Evolutionary conservation across 1,284 basidiomycete genomes (phyloP), one percentile per base, ranked within the genome.

Genomic region (Trichosporon inkin): DNA sequence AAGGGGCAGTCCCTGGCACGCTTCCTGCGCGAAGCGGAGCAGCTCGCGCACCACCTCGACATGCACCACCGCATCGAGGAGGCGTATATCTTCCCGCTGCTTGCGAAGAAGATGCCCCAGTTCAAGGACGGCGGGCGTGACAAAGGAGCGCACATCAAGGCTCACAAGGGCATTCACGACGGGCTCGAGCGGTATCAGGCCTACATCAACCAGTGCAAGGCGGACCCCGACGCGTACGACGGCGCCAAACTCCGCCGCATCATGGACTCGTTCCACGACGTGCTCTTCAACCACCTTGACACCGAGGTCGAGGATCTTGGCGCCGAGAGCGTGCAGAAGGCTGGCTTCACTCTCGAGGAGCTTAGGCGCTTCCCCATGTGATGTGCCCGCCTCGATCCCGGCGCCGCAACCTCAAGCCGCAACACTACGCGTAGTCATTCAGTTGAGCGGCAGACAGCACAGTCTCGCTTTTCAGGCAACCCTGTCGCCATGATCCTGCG

Each of bases 211-310:
- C 81, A 82, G 53, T 84, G 80, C 74, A 76, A 75, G 52, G 73
- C 72, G n/a, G 78, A 84, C 17, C 83, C 83, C 3, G 76, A 79
- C 0, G 75, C 78, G 2, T 88, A 87, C 70, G 83, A 83, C 19
- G 83, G 85, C 0, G 67, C 72, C 7, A 82, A 84, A 64, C 82
- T 88, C 79, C 80, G 81, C 56, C 80, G 66, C 2, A 85, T 84
- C 67, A 77, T 88, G 62, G 86, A 88, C 67, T 78, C 81, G 22
- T 87, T 87, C 75, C 76, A 82, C 37, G 83, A 83, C 28, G 84
- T 86, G 7, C 76, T 88, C n/a, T 87, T 87, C 75, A 68, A 69
- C 20, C 87, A 88, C 73, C 79, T 88, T 6, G 85, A 87, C 67
- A 80, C 87, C 69, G 86, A 88, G 79, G 86, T 85, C 62, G 72